Evolutionary conservation across 2,329 filamentous ascomycete species (phyloP).

Genomic region (Trichoderma sp.): DNA sequence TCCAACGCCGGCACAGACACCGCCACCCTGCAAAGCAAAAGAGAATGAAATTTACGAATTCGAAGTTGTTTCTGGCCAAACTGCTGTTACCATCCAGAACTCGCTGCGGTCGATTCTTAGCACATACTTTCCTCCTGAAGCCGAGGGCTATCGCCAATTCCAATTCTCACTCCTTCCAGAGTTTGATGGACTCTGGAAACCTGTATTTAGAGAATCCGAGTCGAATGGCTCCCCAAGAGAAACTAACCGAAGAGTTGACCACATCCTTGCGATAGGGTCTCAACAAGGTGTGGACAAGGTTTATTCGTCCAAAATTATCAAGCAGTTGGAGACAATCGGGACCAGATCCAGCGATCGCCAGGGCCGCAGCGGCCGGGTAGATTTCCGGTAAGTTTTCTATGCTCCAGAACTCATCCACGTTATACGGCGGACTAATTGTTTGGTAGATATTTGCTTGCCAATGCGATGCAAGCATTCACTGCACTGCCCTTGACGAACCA

Average conservation of each 20-base stretch:
- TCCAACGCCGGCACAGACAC: constrained; percentile 49
- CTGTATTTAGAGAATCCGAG: constrained; percentile 48
- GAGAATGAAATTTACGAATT: constrained; percentile 51
- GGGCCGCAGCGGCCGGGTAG: constrained; percentile 57
- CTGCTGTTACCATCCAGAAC: constrained; percentile 59
- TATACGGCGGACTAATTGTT: constrained; percentile 10
- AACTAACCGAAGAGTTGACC: constrained; percentile 50
- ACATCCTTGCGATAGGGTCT: constrained; percentile 62
- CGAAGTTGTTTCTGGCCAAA: constrained; percentile 43
- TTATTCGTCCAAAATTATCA: constrained; percentile 51
- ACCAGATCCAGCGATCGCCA: constrained; percentile 48
- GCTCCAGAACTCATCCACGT: not conserved
- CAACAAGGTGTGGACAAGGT: constrained; percentile 56
- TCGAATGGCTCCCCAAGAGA: constrained; percentile 33
- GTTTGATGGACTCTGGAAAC: constrained; percentile 54
- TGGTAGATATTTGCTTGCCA: constrained; percentile 59
- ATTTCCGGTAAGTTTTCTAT: constrained; percentile 54
- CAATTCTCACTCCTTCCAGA: constrained; percentile 52
- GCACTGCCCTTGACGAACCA: constrained; percentile 53
- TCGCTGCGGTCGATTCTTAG: constrained; percentile 56
- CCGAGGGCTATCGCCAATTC: constrained; percentile 51
- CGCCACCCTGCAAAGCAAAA: constrained; percentile 38
- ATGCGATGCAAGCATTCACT: constrained; percentile 60
- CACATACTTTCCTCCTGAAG: constrained; percentile 51
- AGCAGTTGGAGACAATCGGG: constrained; percentile 58